These are phyloP conservation scores for Allium cepa DNA, from an alignment of 106 monocot genomes.

Conservation along the genomic window DNA sequence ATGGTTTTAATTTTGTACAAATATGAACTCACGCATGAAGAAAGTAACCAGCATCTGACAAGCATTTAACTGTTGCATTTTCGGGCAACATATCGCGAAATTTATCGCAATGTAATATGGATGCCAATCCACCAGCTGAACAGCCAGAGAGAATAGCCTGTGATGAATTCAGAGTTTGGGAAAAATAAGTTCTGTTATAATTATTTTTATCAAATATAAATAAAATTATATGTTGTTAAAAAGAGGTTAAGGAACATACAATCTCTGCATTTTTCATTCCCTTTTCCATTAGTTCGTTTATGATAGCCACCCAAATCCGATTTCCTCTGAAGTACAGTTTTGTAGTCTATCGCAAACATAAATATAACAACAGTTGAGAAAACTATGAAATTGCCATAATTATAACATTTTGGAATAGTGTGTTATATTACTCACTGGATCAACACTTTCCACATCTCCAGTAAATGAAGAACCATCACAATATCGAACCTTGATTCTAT, in stretches of 20 bases:
- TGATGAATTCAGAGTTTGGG: neutral
- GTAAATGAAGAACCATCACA: conserved; percentile 93
- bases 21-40: conserved; percentile 47
- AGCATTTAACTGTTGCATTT: conserved; percentile 46
- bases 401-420: neutral
- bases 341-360: conserved; percentile 24
- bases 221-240: neutral
- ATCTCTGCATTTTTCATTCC: conserved; percentile 75
- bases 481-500: conserved; percentile 65
- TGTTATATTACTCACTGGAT: conserved; percentile 43
- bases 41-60: conserved; percentile 71
- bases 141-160: conserved; percentile 73
- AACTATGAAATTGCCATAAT: neutral
- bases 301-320: conserved; percentile 71
- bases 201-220: neutral
- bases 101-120: conserved; percentile 57
- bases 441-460: conserved; percentile 55
- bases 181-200: neutral
- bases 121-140: conserved; percentile 62
- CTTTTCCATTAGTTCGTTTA: conserved; percentile 69
- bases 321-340: conserved; percentile 84
- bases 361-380: neutral
- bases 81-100: conserved; percentile 40
- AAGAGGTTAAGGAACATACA: conserved; percentile 23
- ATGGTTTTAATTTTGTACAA: neutral